Conservation (phyloP, 2,329 filamentous ascomycete species). For the Saccharata proteae region DNA sequence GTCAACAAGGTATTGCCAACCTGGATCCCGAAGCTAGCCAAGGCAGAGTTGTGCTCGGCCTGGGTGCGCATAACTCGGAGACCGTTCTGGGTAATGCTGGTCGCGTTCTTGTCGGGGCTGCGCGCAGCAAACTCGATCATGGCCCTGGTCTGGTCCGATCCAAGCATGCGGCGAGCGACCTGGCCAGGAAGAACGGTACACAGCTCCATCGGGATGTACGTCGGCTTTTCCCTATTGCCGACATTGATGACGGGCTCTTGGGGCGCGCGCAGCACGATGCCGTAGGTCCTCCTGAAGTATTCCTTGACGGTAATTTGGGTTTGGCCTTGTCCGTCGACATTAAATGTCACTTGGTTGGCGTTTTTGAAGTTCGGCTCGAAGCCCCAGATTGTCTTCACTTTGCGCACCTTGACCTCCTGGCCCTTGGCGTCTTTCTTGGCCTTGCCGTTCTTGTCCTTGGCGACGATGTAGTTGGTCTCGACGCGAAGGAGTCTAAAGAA, state of each 20-base stretch:
- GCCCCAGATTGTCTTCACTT: conserved; percentile 26
- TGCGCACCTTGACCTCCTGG: too few relatives aligned
- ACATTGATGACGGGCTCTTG: conserved; percentile 20
- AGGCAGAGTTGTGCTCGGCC: conserved; percentile 1
- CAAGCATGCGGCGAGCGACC: conserved; percentile 16
- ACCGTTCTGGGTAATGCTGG: conserved; percentile 6
- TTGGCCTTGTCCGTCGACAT: too few relatives aligned
- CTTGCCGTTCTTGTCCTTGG: conserved; percentile 22
- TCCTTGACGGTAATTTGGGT: conserved; percentile 7
- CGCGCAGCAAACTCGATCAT: conserved; percentile 23
- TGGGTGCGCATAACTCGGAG: conserved; percentile 7
- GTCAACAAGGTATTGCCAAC: conserved; percentile 54
- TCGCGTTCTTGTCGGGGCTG: conserved; percentile 18
- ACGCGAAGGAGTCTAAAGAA: conserved; percentile 30
- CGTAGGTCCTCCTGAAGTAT: conserved; percentile 10
- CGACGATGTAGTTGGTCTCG: conserved; percentile 27
- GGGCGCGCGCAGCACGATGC: conserved; percentile 13
- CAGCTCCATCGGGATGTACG: conserved; percentile 23
- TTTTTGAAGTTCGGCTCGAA: conserved; percentile 25
- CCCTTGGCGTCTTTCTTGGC: too few relatives aligned
- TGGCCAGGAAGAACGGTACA: conserved; percentile 21
- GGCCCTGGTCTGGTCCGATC: conserved; percentile 14
- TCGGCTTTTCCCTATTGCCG: conserved; percentile 13
- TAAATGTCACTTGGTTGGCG: conserved; percentile 15
- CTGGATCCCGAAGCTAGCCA: conserved; percentile 46